Evolutionary conservation across 768 basidiomycete genomes (phyloP).

Genomic region (Gloeostereum incarnatum): DNA sequence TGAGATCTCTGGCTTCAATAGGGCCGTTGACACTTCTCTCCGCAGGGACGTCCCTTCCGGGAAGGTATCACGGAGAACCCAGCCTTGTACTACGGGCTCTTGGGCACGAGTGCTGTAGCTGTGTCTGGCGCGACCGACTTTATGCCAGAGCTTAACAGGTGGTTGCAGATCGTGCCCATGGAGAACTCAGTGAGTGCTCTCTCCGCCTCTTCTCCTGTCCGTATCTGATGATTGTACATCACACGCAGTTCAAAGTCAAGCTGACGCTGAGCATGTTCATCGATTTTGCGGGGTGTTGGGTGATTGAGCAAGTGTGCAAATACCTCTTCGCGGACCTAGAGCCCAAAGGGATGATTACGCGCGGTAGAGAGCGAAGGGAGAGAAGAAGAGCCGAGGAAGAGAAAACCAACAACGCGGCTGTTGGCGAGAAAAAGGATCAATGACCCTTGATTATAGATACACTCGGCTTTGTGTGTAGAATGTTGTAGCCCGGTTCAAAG

Average conservation of each 20-base stretch:
- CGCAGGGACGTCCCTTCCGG: conserved; percentile 96
- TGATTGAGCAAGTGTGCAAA: conserved; percentile 79
- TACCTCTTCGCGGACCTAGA: conserved; percentile 80
- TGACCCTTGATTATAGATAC: too few species aligned
- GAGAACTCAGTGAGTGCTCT: conserved; percentile 44
- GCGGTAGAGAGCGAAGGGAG: conserved; percentile 76
- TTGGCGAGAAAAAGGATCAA: neutral
- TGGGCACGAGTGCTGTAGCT: conserved; percentile 85
- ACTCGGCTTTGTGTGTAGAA: too few species aligned
- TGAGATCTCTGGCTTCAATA: too few species aligned
- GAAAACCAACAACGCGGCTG: conserved; percentile 8
- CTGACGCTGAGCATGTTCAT: conserved; percentile 75
- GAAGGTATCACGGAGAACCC: conserved; percentile 96
- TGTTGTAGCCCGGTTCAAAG: too few species aligned
- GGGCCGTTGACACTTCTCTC: too few species aligned
- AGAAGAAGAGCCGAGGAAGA: conserved; percentile 37
- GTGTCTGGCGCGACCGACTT: conserved; percentile 93
- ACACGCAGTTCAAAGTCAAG: conserved; percentile 69
- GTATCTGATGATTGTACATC: conserved; percentile 1
- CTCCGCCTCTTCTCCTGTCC: too few species aligned
- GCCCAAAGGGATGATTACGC: conserved; percentile 76
- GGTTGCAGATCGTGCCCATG: conserved; percentile 98
- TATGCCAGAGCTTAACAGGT: conserved; percentile 89
- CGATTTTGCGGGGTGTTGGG: conserved; percentile 86
- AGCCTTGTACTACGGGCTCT: conserved; percentile 86